Percentiles rank a stretch among this genome's conserved stretches.
phyloP scores from a whole-genome alignment of 208 protist species.

The Borovskyia barvae region DNA sequence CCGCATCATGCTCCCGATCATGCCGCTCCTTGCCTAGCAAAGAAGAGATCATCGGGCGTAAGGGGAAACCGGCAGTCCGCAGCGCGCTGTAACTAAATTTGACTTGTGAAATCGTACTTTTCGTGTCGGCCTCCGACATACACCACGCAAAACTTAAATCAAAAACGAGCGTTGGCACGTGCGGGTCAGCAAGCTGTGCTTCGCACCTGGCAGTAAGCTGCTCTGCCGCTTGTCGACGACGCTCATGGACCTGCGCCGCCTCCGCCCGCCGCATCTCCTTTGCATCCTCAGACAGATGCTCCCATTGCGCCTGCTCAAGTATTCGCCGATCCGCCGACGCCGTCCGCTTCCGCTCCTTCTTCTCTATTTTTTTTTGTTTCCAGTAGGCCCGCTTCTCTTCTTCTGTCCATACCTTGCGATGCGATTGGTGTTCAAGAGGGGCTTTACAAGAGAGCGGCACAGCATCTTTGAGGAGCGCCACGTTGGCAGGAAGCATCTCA shows the following conservation, averaged over 20 bases:
- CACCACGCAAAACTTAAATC: conserved; percentile 88
- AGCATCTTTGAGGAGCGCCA: no score
- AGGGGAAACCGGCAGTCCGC: conserved; percentile 58
- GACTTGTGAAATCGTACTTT: conserved; percentile 83
- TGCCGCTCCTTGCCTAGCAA: conserved; percentile 41
- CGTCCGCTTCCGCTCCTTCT: conserved; percentile 33
- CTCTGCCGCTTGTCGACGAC: conserved; percentile 38
- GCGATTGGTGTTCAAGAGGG: conserved; percentile 11
- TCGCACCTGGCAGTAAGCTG: conserved; percentile 22
- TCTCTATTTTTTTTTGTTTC: conserved; percentile 53
- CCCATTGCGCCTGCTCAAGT: conserved; percentile 49
- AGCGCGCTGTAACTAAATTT: conserved; percentile 85
- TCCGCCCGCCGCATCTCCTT: conserved; percentile 28
- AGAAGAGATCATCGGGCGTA: conserved; percentile 76
- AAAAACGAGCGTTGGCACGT: conserved; percentile 67
- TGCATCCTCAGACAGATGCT: conserved; percentile 49
- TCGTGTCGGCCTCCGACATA: conserved; percentile 75
- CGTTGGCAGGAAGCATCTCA: no score
- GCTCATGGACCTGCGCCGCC: conserved; percentile 48
- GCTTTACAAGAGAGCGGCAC: no score
- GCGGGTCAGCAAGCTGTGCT: conserved; percentile 29
- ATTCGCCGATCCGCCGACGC: conserved; percentile 29
- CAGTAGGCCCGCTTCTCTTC: conserved; percentile 62
- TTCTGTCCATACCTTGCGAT: conserved; percentile 52
- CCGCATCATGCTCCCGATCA: conserved; percentile 20